phyloP scores from a whole-genome alignment of 768 basidiomycete species.

The Xanthoconium purpureum region DNA sequence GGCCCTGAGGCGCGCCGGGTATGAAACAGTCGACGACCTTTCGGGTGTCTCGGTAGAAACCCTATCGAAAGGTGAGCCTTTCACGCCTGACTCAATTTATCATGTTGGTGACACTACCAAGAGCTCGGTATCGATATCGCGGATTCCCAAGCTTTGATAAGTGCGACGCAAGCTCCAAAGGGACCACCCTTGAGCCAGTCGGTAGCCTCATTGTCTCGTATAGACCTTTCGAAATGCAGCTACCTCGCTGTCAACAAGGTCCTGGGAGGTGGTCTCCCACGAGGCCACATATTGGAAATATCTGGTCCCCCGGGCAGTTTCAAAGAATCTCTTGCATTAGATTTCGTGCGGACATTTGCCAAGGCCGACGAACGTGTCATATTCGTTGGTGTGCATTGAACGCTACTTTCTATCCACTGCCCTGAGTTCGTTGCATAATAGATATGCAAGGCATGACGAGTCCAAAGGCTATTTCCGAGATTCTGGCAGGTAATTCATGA shows the following conservation, averaged over 20 bases:
- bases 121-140: constrained; percentile 49
- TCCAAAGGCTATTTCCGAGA: constrained; percentile 34
- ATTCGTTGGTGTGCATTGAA: constrained; percentile 52
- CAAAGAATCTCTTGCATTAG: constrained; percentile 54
- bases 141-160: constrained; percentile 46
- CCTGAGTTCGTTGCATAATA: constrained; percentile 21
- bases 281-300: constrained; percentile 65
- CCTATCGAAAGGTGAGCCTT: constrained; percentile 49
- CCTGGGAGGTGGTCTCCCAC: constrained; percentile 59
- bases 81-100: neutral
- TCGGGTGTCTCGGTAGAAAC: constrained; percentile 39
- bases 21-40: constrained; percentile 56
- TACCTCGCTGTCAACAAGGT: constrained; percentile 55
- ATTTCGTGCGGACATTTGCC: constrained; percentile 48
- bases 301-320: constrained; percentile 74
- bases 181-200: constrained; percentile 49
- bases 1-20: constrained; percentile 51
- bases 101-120: constrained; percentile 23
- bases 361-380: constrained; percentile 51
- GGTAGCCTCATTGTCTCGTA: constrained; percentile 43
- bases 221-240: constrained; percentile 17
- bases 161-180: constrained; percentile 36
- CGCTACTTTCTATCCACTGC: neutral
- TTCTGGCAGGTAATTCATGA: constrained; percentile 23
- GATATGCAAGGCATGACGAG: constrained; percentile 50